Evolutionary conservation across 2,329 filamentous ascomycete species (phyloP), one percentile per base, ranked within the genome.

Genomic region (Arachnopeziza araneosa): DNA sequence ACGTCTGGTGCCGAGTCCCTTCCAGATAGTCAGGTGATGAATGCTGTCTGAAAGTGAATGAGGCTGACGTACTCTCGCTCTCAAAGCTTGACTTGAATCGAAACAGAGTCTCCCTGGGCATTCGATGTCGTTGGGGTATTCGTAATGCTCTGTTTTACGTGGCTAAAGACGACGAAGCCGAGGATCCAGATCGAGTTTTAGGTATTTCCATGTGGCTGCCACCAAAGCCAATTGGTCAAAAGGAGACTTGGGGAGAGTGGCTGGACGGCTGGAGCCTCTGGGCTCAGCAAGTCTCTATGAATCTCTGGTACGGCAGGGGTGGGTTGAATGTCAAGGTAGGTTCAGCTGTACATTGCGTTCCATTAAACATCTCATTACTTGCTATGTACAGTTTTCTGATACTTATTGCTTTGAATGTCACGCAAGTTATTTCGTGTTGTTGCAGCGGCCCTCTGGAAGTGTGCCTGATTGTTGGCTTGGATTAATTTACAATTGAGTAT

Each of bases 151-250:
- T 89, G 48, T 89, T 90, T 74, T 83, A 88, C 66, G 85, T 90
- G 60, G 86, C 86, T 10, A 88, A 86, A 72, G 83, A 88, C 67
- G 75, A 78, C 3, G 75, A 77, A 0, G 55, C 58, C 23, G 63
- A 64, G 32, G 60, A 65, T 30, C 74, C 69, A 55, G 75, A 78
- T 50, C 80, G 81, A 60, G 80, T 90, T 44, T 79, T 90, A 26
- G 88, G 88, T 10, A 85, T 89, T 24, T 84, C 86, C 60, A 90
- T 89, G 82, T 91, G 88, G 88, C 76, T 89, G 57, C 80, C 80
- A 0, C 88, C 88, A 0, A 78, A 77, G 17, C 75, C 75, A 0
- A 71, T 76, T 0, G 75, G 72, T 4, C 69, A 78, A 53, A 77
- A 79, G 19, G 75, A 80, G 52, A 81, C 79, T 6, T 90, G 87